A percentile compares a stretch with the other conserved stretches of the same genome.
These are phyloP conservation scores for Ascochyta pisi DNA, from an alignment of 2,329 filamentous ascomycete genomes.

Conservation along the genomic window DNA sequence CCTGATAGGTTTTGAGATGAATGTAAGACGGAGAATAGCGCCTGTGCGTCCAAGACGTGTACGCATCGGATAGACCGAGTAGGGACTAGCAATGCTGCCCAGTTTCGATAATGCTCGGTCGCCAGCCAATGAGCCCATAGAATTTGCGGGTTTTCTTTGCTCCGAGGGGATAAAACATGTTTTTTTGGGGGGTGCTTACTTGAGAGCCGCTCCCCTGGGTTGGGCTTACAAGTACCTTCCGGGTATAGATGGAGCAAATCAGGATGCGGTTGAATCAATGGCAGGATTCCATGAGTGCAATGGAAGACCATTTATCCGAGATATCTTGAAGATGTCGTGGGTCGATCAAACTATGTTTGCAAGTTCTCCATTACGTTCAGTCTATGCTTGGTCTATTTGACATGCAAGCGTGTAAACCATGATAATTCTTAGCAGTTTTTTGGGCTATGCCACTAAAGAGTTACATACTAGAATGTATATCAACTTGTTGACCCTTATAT, in stretches of 20 bases:
- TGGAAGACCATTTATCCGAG: neutral
- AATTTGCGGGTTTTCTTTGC: neutral
- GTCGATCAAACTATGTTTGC: neutral
- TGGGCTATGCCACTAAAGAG: neutral
- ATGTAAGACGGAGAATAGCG: conserved; percentile 8
- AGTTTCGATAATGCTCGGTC: neutral
- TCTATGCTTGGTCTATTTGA: neutral
- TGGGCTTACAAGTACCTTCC: neutral
- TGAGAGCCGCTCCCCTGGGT: conserved; percentile 3
- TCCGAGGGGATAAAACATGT: conserved; percentile 5
- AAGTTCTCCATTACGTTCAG: neutral
- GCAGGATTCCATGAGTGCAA: neutral
- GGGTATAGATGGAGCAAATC: neutral
- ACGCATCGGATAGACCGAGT: conserved; percentile 4
- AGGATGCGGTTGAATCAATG: neutral
- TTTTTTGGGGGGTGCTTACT: conserved; percentile 21
- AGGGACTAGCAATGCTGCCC: neutral
- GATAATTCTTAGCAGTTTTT: too few species aligned
- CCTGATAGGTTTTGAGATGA: neutral
- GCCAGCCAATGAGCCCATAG: conserved; percentile 2
- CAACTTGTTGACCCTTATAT: neutral
- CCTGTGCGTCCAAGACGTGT: neutral
- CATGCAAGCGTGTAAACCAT: too few species aligned
- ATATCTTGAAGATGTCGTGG: neutral
- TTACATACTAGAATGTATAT: neutral